A percentile compares a stretch with the other conserved stretches of the same genome.
Evolutionary conservation across 148 eudicot species (phyloP).

Genomic region (Suaeda aralocaspica): DNA sequence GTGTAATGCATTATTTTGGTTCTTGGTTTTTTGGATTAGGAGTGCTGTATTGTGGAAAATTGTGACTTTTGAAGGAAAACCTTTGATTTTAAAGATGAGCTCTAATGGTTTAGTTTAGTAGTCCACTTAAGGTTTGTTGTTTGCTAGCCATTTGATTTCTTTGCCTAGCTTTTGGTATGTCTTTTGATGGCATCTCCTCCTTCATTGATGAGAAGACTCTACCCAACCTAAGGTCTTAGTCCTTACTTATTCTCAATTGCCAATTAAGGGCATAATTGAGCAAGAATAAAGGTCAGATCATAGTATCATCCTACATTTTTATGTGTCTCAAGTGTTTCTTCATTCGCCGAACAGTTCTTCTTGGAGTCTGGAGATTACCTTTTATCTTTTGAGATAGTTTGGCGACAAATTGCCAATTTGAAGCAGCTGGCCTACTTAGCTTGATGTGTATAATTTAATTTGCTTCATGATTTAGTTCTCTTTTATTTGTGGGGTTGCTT

Average conservation of each 20-base stretch:
- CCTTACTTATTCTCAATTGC: background rate
- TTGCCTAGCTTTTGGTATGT: background rate
- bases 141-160: background rate
- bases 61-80: background rate
- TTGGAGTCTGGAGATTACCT: background rate
- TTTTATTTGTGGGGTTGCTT: too few species aligned
- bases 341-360: background rate
- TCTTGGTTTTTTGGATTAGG: background rate
- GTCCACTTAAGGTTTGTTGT: background rate
- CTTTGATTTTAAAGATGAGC: background rate
- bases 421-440: background rate
- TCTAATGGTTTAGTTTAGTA: background rate
- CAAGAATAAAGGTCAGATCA: background rate
- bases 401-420: background rate
- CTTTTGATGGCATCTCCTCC: background rate
- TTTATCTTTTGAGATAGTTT: background rate
- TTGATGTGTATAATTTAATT: background rate
- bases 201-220: background rate
- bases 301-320: background rate
- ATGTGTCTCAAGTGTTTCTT: background rate
- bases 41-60: background rate
- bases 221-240: background rate
- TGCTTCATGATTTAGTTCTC: too few species aligned
- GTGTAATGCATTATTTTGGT: background rate
- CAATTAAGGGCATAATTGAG: background rate